Evolutionary conservation across 1,284 basidiomycete species (phyloP).

Genomic region (Malassezia cuniculi): DNA sequence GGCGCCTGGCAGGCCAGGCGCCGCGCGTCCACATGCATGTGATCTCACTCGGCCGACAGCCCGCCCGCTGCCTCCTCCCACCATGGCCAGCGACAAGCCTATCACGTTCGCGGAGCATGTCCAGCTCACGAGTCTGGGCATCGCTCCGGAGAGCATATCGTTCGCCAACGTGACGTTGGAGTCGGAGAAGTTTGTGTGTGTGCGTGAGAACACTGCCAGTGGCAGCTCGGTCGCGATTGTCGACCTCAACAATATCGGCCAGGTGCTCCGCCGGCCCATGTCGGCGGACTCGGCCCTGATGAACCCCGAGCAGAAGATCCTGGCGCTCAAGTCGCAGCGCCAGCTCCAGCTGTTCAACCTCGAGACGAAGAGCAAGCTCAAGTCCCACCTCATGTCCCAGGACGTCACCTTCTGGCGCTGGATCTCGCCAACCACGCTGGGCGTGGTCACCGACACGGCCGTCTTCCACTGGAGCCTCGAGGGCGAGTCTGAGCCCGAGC

Average conservation of each 20-base stretch:
- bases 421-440: conserved; percentile 79
- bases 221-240: conserved; percentile 42
- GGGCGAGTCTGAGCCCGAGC: conserved; percentile 61
- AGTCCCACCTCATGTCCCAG: conserved; percentile 79
- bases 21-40: not conserved
- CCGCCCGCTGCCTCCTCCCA: not conserved
- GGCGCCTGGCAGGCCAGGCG: not conserved
- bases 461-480: conserved; percentile 86
- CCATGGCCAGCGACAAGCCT: conserved; percentile 42
- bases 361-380: conserved; percentile 87
- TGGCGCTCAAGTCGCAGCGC: conserved; percentile 67
- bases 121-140: conserved; percentile 86
- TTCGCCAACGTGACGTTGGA: conserved; percentile 94
- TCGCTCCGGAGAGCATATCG: conserved; percentile 90
- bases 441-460: conserved; percentile 84
- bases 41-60: not conserved
- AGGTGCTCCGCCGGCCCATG: conserved; percentile 71
- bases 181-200: conserved; percentile 91
- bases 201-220: conserved; percentile 54
- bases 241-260: conserved; percentile 38
- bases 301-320: conserved; percentile 92
- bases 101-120: conserved; percentile 38
- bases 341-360: conserved; percentile 98
- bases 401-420: conserved; percentile 99
- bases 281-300: conserved; percentile 97